Conservation (phyloP, 495 filamentous ascomycete genomes). For the Podospora anserina region DNA sequence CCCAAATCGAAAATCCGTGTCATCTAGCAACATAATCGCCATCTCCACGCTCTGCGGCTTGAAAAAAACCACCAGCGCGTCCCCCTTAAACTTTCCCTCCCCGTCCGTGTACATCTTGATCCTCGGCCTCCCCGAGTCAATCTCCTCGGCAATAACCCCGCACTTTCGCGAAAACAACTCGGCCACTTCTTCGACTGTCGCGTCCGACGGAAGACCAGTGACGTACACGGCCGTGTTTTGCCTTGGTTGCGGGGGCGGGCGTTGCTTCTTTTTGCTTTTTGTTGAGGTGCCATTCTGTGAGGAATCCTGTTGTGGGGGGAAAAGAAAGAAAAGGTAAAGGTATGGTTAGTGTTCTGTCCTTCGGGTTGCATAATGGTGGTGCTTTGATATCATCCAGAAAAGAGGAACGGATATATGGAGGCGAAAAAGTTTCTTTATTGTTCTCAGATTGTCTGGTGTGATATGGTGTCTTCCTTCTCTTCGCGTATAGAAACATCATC, state of each 20-base stretch:
- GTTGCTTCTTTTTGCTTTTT: constrained; percentile 25
- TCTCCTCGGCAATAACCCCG: constrained; percentile 91
- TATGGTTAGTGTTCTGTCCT: constrained; percentile 29
- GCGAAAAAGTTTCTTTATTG: neutral
- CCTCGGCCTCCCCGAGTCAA: constrained; percentile 76
- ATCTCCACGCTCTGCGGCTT: constrained; percentile 84
- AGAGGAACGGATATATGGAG: neutral
- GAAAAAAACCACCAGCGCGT: constrained; percentile 91
- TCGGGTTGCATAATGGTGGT: neutral
- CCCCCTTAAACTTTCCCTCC: constrained; percentile 82
- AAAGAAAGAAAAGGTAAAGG: constrained; percentile 26
- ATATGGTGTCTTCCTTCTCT: neutral
- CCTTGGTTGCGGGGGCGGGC: constrained; percentile 46
- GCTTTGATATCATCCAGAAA: neutral
- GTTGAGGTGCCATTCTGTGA: constrained; percentile 4
- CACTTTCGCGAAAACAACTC: constrained; percentile 79
- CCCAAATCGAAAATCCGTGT: constrained; percentile 75
- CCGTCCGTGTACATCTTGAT: constrained; percentile 92
- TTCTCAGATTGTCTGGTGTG: neutral
- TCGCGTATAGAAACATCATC: neutral
- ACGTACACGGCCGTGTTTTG: constrained; percentile 91
- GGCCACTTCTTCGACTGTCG: constrained; percentile 72
- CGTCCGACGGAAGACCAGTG: constrained; percentile 77
- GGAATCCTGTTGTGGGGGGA: constrained; percentile 27
- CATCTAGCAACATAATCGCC: constrained; percentile 89